These are phyloP conservation scores for Phyllosticta citriasiana DNA, from an alignment of 2,329 filamentous ascomycete genomes.

Conservation along the genomic window DNA sequence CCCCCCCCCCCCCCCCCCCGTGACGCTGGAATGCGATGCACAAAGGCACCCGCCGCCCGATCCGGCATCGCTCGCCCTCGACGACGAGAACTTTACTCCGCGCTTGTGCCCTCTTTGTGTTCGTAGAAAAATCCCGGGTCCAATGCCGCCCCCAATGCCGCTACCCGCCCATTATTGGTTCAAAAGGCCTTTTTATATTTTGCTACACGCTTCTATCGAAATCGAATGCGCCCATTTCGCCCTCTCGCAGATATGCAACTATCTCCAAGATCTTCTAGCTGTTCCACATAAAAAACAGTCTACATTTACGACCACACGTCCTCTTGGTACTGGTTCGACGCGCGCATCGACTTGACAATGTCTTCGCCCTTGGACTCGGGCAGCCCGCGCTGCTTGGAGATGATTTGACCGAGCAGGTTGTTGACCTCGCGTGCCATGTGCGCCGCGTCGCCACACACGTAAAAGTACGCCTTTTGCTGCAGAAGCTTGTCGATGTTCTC, in stretches of 20 bases:
- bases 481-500: constrained; percentile 81
- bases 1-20: too few relatives aligned
- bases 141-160: background rate
- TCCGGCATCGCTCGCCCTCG: background rate
- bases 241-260: constrained; percentile 3
- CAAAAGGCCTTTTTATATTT: background rate
- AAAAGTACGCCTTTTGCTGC: constrained; percentile 82
- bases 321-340: constrained; percentile 91
- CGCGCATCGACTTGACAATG: constrained; percentile 93
- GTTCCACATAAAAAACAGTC: constrained; percentile 1
- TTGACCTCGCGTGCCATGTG: constrained; percentile 97
- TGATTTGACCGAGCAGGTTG: constrained; percentile 72
- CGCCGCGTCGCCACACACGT: constrained; percentile 94
- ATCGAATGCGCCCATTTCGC: background rate
- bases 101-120: background rate
- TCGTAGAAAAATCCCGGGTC: constrained; percentile 14
- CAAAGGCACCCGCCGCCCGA: background rate
- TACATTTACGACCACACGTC: constrained; percentile 52
- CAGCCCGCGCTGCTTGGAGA: constrained; percentile 72
- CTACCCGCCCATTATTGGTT: constrained; percentile 6
- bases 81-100: background rate
- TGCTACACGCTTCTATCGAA: background rate
- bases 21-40: constrained; percentile 9
- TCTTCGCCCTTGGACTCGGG: constrained; percentile 85
- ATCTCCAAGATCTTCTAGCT: constrained; percentile 2